Percentiles rank a stretch among this genome's conserved stretches.
Conservation (phyloP, 441 rosid species). For the Daphne laureola region DNA sequence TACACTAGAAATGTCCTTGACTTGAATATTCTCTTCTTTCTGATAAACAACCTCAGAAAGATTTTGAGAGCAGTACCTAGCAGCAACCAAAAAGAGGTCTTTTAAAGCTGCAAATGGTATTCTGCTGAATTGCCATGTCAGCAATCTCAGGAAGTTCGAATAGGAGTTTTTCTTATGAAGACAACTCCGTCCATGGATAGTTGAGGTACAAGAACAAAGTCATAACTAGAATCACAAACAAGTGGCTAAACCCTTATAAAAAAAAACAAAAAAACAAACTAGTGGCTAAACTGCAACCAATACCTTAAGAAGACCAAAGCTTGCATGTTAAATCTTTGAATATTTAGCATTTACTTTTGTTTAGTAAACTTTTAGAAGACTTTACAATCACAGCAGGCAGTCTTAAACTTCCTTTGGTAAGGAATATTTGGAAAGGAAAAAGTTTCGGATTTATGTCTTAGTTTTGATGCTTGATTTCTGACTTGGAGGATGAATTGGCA, state of each 20-base stretch:
- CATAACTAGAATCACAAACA: neutral
- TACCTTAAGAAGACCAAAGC: neutral
- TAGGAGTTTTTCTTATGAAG: conserved; percentile 3
- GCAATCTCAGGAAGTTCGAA: conserved; percentile 1
- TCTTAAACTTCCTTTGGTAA: too few species aligned
- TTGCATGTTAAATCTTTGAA: neutral
- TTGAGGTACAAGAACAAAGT: neutral
- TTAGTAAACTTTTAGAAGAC: too few species aligned
- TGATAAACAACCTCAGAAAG: neutral
- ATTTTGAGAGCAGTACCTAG: neutral
- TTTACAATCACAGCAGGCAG: too few species aligned
- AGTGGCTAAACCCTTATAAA: too few species aligned
- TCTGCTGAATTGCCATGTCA: neutral
- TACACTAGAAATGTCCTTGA: neutral
- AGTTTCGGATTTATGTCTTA: neutral
- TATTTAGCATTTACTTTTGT: too few species aligned
- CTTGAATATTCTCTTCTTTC: neutral
- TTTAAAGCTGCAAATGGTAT: conserved; percentile 5
- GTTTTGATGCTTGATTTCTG: neutral
- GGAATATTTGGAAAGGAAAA: neutral
- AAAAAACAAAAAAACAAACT: too few species aligned
- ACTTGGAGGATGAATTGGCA: neutral
- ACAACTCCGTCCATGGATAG: neutral
- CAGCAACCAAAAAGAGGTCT: conserved; percentile 1
- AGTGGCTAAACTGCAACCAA: too few species aligned